Base-by-base conservation (phyloP, 495 filamentous ascomycete species). In the Penicillium diatomitis region DNA sequence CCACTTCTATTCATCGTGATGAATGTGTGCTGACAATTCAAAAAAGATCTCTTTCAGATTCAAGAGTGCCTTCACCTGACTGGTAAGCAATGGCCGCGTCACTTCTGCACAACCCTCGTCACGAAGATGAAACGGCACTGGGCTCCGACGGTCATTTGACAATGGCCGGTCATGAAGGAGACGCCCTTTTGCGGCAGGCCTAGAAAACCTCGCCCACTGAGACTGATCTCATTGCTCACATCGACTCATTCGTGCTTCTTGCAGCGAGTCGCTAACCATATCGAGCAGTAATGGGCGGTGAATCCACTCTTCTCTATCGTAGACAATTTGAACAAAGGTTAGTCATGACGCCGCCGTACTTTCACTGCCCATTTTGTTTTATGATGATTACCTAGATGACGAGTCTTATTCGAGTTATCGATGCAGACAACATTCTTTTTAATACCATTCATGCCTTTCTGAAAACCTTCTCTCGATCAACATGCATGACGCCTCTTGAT, bases 121-220 rank as follows among this genome's bases (percentile, higher is more conserved):
- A 45, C 69, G 57, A 85, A 88, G 91, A 98, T 96, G 90, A 95
- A 88, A 77, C 78, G 90, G 91, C 92, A 98, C 92, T 98, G 92
- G 92, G 94, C 92, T 95, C 90, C 88, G 91, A 97, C 69, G 71
- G 69, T 74, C 63, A 67, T 60, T 58, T 55, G 57, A 73, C 59
- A 66, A 70, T 64, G 66, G 65, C 56, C 70, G 70, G 69, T 72
- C 70, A 75, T 89, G 87, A 90, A 73, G 82, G 88, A 95, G 72
- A 92, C 74, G 88, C 88, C 89, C 47, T 79, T 76, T 88, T 87
- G 88, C 65, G 90, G 88, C 88, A 95, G 90, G 91, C 92, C 88
- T 96, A 96, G 91, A 96, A 98, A 98, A 96, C 92, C 90, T 95
- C 80, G 90, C 88, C 90, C 87, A 90, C 92, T 98, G 92, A 97